phyloP scores from a whole-genome alignment of 2,329 filamentous ascomycete genomes.

The Ceratocystis colombiana region DNA sequence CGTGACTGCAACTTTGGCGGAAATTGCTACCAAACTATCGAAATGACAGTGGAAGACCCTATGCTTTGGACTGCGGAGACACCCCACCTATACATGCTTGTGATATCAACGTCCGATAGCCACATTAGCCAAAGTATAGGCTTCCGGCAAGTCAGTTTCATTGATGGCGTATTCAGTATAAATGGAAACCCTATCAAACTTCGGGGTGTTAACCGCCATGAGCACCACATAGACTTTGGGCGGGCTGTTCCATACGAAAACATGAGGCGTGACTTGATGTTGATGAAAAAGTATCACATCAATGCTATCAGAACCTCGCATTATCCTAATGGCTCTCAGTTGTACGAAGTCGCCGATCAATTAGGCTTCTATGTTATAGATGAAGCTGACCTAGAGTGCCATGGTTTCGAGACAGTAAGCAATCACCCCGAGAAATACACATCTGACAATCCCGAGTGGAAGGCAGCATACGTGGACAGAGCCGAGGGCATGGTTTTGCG shows the following conservation, averaged over 20 bases:
- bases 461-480: slow-evolving; percentile 56
- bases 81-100: slow-evolving; percentile 47
- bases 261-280: slow-evolving; percentile 50
- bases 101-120: slow-evolving; percentile 30
- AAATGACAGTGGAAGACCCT: slow-evolving; percentile 43
- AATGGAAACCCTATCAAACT: slow-evolving; percentile 57
- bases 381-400: slow-evolving; percentile 46
- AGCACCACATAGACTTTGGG: slow-evolving; percentile 55
- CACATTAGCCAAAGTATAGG: slow-evolving; percentile 43
- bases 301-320: slow-evolving; percentile 61
- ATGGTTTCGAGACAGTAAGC: slow-evolving; percentile 40
- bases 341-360: slow-evolving; percentile 54
- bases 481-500: slow-evolving; percentile 54
- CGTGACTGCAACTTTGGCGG: slow-evolving; percentile 29
- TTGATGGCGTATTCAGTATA: slow-evolving; percentile 51
- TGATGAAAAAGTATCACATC: slow-evolving; percentile 60
- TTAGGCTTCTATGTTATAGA: slow-evolving; percentile 55
- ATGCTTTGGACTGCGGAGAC: slow-evolving; percentile 61
- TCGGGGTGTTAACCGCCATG: slow-evolving; percentile 60
- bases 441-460: slow-evolving; percentile 52
- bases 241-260: slow-evolving; percentile 52
- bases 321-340: slow-evolving; percentile 50
- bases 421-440: slow-evolving; percentile 40
- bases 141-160: slow-evolving; percentile 53
- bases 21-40: slow-evolving; percentile 34